Evolutionary conservation across 805 yeast genomes (phyloP).

Genomic region (Helenozyma rhizophorensis): DNA sequence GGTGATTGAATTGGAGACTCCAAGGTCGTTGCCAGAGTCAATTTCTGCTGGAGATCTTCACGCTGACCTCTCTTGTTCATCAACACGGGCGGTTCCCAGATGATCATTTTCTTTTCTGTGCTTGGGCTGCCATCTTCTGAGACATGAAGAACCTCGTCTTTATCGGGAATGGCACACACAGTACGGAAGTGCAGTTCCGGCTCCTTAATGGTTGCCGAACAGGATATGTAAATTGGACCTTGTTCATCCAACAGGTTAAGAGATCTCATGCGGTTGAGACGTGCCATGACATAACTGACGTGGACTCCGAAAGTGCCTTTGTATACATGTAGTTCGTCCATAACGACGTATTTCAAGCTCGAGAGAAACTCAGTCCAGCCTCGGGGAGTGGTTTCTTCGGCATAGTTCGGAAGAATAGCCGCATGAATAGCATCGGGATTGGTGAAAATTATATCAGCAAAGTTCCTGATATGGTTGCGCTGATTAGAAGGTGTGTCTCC

Average conservation of each 20-base stretch:
- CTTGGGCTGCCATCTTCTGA: conserved; percentile 85
- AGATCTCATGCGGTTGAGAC: conserved; percentile 57
- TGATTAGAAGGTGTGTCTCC: conserved; percentile 77
- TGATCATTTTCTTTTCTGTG: conserved; percentile 67
- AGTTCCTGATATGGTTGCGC: conserved; percentile 51
- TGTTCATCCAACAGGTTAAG: conserved; percentile 10
- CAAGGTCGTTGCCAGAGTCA: conserved; percentile 7
- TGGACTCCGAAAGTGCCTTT: conserved; percentile 91
- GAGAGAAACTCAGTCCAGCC: conserved; percentile 68
- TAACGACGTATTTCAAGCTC: conserved; percentile 66
- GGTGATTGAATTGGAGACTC: conserved; percentile 10
- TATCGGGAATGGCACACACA: conserved; percentile 59
- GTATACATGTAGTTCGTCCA: conserved; percentile 85
- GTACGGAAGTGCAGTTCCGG: conserved; percentile 70
- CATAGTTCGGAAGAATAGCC: conserved; percentile 64
- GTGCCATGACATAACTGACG: conserved; percentile 78
- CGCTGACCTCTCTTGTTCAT: conserved; percentile 53
- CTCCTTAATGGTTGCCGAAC: conserved; percentile 86
- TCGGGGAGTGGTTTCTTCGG: conserved; percentile 23
- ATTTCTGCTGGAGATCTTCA: conserved; percentile 7
- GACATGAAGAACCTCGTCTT: conserved; percentile 50
- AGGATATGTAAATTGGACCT: conserved; percentile 64
- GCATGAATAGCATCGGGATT: conserved; percentile 94
- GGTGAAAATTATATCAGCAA: conserved; percentile 80
- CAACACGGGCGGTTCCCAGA: conserved; percentile 79